These are phyloP conservation scores for Sideroxylon spinosum DNA, from an alignment of 179 eudicot species.

Conservation along the genomic window DNA sequence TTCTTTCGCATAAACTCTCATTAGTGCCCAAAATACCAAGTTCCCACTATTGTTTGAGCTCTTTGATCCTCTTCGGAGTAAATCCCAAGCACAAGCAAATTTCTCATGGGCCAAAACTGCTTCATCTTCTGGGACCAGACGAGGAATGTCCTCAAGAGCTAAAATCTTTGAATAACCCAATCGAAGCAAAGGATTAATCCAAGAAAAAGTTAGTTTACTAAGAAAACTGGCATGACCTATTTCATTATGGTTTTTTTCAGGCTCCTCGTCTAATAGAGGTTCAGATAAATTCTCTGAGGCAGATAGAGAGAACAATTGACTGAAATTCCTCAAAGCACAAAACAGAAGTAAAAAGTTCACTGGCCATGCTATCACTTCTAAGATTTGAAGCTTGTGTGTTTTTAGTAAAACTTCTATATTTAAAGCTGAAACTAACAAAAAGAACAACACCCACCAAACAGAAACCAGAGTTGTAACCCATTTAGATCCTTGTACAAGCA, in stretches of 20 bases:
- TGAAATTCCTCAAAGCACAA: constrained; percentile 35
- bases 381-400: constrained; percentile 16
- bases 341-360: constrained; percentile 45
- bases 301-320: constrained; percentile 12
- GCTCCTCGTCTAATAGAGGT: constrained; percentile 35
- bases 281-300: constrained; percentile 25
- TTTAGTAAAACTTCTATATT: constrained; percentile 27
- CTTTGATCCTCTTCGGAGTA: constrained; percentile 23
- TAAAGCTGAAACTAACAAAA: constrained; percentile 36
- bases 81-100: constrained; percentile 38
- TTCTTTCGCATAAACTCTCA: constrained; percentile 46
- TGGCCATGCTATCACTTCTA: constrained; percentile 42
- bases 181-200: constrained; percentile 54
- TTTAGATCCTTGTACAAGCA: constrained; percentile 33
- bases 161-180: constrained; percentile 52
- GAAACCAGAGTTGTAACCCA: constrained; percentile 32
- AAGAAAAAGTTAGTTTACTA: constrained; percentile 56
- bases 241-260: constrained; percentile 20
- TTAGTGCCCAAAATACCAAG: constrained; percentile 35
- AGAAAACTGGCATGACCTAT: constrained; percentile 34
- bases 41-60: constrained; percentile 18
- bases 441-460: constrained; percentile 53
- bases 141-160: constrained; percentile 55
- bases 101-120: constrained; percentile 42
- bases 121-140: constrained; percentile 55